Evolutionary conservation across 2,329 filamentous ascomycete genomes (phyloP).

Genomic region (Trichoderma breve): DNA sequence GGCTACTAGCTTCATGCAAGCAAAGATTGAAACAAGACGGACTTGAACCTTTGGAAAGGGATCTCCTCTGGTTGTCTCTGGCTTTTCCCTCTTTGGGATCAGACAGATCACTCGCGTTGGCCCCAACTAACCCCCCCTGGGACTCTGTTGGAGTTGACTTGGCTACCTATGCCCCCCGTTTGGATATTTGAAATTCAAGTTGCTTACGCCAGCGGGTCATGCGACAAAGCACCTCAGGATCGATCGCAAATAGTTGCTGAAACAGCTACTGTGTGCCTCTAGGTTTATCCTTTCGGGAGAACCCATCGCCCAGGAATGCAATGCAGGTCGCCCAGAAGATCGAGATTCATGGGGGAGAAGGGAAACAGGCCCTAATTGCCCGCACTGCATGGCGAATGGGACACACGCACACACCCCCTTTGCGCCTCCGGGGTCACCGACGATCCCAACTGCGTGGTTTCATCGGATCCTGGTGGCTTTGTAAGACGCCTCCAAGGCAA

Average conservation of each 20-base stretch:
- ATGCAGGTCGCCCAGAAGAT: slow-evolving; percentile 3
- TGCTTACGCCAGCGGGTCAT: slow-evolving; percentile 12
- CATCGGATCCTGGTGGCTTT: neutral
- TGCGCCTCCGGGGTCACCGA: slow-evolving; percentile 8
- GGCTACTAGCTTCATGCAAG: neutral
- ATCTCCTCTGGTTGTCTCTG: neutral
- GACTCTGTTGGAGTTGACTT: neutral
- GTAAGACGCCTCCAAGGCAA: slow-evolving; percentile 8
- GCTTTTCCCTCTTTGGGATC: neutral
- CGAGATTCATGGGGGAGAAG: neutral
- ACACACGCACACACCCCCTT: neutral
- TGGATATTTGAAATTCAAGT: neutral
- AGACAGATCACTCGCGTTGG: neutral
- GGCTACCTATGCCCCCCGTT: neutral
- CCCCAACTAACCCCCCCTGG: neutral
- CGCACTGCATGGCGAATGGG: neutral
- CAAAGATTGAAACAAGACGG: neutral
- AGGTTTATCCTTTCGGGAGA: neutral
- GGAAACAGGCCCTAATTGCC: neutral
- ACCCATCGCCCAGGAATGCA: neutral
- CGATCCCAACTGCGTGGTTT: slow-evolving; percentile 9
- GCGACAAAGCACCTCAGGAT: neutral
- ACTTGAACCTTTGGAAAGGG: neutral
- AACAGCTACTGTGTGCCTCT: neutral
- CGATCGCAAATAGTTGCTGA: neutral